phyloP scores from a whole-genome alignment of 2,329 filamentous ascomycete species.

The Trichophyton verrucosum region DNA sequence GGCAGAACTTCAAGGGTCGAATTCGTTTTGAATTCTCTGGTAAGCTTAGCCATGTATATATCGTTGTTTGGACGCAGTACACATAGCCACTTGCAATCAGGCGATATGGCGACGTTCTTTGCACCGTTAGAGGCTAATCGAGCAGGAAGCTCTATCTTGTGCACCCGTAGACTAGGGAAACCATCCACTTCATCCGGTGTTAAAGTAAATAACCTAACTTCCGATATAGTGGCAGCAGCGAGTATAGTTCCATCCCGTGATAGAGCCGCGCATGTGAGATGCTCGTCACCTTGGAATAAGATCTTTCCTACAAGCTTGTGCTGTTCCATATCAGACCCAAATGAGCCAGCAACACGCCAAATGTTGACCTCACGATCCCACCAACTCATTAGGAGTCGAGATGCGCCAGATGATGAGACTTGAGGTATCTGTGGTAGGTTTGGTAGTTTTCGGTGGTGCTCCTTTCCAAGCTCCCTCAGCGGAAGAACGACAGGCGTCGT shows the following conservation, averaged over 20 bases:
- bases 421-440: slow-evolving; percentile 68
- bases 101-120: slow-evolving; percentile 45
- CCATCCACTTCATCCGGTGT: slow-evolving; percentile 41
- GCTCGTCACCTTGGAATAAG: slow-evolving; percentile 56
- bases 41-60: slow-evolving; percentile 42
- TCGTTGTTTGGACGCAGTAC: slow-evolving; percentile 48
- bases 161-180: slow-evolving; percentile 48
- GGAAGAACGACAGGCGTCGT: slow-evolving; percentile 72
- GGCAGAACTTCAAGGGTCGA: slow-evolving; percentile 33
- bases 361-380: slow-evolving; percentile 81
- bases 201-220: slow-evolving; percentile 67
- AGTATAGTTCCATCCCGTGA: slow-evolving; percentile 61
- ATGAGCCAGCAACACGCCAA: slow-evolving; percentile 49
- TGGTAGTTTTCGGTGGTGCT: slow-evolving; percentile 72
- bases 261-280: slow-evolving; percentile 63
- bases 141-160: slow-evolving; percentile 54
- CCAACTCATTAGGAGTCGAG: slow-evolving; percentile 74
- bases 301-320: slow-evolving; percentile 53
- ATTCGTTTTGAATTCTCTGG: slow-evolving; percentile 27
- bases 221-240: slow-evolving; percentile 59
- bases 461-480: slow-evolving; percentile 60
- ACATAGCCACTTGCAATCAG: slow-evolving; percentile 35
- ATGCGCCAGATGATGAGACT: slow-evolving; percentile 57
- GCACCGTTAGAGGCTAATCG: slow-evolving; percentile 51
- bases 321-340: slow-evolving; percentile 37